These are phyloP conservation scores for Penicillium malachiteum DNA, from an alignment of 495 filamentous ascomycete species.

Conservation along the genomic window DNA sequence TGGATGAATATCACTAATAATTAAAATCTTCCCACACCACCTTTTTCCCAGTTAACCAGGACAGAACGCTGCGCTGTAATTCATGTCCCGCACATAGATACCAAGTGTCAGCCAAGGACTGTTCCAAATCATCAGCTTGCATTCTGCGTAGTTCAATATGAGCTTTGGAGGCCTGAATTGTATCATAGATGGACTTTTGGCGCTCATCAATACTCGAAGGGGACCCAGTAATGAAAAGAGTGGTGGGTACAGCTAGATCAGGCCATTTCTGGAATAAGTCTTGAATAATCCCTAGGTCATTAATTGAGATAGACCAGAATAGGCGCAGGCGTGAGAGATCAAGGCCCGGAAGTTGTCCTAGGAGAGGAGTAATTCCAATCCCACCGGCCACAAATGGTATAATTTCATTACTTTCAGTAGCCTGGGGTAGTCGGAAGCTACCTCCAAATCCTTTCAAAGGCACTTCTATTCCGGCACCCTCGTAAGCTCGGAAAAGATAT, in stretches of 20 bases:
- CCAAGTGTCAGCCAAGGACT: conserved; percentile 50
- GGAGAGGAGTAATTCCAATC: conserved; percentile 76
- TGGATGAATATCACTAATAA: conserved; percentile 44
- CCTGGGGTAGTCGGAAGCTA: conserved; percentile 49
- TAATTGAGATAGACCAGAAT: conserved; percentile 39
- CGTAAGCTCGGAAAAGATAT: conserved; percentile 59
- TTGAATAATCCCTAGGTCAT: conserved; percentile 60
- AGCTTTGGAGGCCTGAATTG: conserved; percentile 53
- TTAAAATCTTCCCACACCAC: conserved; percentile 70
- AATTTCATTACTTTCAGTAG: conserved; percentile 33
- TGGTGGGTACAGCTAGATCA: conserved; percentile 49
- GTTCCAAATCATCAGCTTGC: conserved; percentile 42
- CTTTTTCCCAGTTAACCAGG: conserved; percentile 63
- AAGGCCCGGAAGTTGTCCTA: conserved; percentile 57
- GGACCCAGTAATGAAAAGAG: not conserved
- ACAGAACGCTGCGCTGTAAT: conserved; percentile 55
- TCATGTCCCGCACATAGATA: conserved; percentile 64
- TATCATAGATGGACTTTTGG: not conserved
- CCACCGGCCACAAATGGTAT: conserved; percentile 66
- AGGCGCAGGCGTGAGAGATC: conserved; percentile 48
- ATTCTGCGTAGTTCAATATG: conserved; percentile 17
- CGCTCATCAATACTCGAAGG: not conserved
- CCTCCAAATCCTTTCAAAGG: conserved; percentile 72
- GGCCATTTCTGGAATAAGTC: conserved; percentile 57
- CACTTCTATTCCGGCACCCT: conserved; percentile 56